phyloP scores from a whole-genome alignment of 805 yeast species.

The Ogataea methylovora region DNA sequence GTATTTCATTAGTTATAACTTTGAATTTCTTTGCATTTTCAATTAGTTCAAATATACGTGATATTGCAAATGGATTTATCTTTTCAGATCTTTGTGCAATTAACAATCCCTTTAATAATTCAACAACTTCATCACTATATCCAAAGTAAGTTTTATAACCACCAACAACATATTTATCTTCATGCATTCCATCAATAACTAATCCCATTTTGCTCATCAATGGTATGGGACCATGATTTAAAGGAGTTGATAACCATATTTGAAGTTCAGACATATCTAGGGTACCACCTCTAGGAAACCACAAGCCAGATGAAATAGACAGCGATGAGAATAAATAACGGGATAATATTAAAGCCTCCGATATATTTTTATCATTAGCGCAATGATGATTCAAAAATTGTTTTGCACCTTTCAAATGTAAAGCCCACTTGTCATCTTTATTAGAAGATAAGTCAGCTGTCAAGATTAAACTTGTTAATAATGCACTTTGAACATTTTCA shows the following conservation, averaged over 20 bases:
- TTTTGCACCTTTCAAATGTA: constrained; percentile 59
- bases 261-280: constrained; percentile 36
- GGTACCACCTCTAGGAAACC: constrained; percentile 45
- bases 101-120: constrained; percentile 16
- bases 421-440: constrained; percentile 48
- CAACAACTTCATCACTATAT: constrained; percentile 19
- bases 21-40: constrained; percentile 15
- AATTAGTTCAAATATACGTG: constrained; percentile 14
- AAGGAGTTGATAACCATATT: constrained; percentile 19
- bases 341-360: constrained; percentile 15
- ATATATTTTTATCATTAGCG: constrained; percentile 5
- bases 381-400: constrained; percentile 43
- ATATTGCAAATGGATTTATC: constrained; percentile 8
- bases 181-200: constrained; percentile 14
- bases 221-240: constrained; percentile 16
- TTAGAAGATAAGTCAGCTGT: constrained; percentile 55
- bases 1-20: constrained; percentile 15
- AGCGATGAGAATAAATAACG: constrained; percentile 33
- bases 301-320: constrained; percentile 49
- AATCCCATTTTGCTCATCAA: constrained; percentile 18
- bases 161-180: constrained; percentile 8
- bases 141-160: constrained; percentile 22
- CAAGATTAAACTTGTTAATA: constrained; percentile 55
- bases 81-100: constrained; percentile 9
- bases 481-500: constrained; percentile 54